Conservation (phyloP, 805 yeast species). For the Pichia californica region DNA sequence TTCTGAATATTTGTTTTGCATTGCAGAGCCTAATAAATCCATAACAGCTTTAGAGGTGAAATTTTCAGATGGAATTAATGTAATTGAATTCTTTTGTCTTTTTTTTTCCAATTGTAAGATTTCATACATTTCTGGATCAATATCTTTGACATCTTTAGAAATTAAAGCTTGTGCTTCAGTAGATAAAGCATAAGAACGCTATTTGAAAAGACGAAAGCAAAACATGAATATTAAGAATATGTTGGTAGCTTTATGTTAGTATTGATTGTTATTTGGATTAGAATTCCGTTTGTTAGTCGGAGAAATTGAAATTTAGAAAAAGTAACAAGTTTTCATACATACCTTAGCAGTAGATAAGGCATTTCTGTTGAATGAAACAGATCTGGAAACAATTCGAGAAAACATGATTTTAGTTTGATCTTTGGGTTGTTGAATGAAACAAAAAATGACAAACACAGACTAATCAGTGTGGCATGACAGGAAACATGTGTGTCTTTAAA, state of each 20-base stretch:
- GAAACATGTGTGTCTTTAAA: too few relatives aligned
- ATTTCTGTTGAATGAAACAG: slow-evolving; percentile 5
- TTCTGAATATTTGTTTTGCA: slow-evolving; percentile 97
- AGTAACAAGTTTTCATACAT: too few relatives aligned
- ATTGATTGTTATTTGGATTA: too few relatives aligned
- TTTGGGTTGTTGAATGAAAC: too few relatives aligned
- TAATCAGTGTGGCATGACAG: too few relatives aligned
- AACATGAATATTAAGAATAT: too few relatives aligned
- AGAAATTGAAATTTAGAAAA: too few relatives aligned
- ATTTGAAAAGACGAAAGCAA: too few relatives aligned
- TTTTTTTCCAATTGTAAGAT: slow-evolving; percentile 70
- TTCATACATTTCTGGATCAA: slow-evolving; percentile 80
- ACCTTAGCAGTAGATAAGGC: slow-evolving; percentile 5
- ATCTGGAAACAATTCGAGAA: slow-evolving; percentile 1
- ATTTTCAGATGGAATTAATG: slow-evolving; percentile 91
- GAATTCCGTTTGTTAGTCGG: too few relatives aligned
- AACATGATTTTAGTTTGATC: not conserved
- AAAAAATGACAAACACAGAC: too few relatives aligned
- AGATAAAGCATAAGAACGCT: slow-evolving; percentile 39
- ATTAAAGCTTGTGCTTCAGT: slow-evolving; percentile 45
- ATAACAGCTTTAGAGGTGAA: slow-evolving; percentile 93
- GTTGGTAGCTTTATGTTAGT: too few relatives aligned
- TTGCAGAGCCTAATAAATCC: slow-evolving; percentile 90
- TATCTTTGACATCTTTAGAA: slow-evolving; percentile 56
- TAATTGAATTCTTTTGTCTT: slow-evolving; percentile 89